These are phyloP conservation scores for Oxytropis ochrocephala DNA, from an alignment of 306 rosid genomes.

Conservation along the genomic window DNA sequence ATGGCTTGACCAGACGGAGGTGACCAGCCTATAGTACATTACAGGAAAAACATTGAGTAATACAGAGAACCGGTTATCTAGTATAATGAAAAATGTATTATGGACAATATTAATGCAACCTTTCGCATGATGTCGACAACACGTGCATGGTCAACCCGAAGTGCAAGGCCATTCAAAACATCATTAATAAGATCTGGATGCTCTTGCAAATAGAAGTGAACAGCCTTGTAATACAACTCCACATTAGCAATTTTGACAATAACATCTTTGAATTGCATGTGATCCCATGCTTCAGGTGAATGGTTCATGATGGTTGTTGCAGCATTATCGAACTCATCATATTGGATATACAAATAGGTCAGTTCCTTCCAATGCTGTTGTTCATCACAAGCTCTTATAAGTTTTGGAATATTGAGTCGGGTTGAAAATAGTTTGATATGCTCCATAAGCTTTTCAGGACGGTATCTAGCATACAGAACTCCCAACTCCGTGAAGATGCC, in stretches of 20 bases:
- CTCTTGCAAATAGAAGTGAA: conserved; percentile 98
- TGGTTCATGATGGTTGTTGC: conserved; percentile 99
- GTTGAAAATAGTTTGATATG: conserved; percentile 93
- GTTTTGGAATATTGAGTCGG: conserved; percentile 94
- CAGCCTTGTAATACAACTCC: conserved; percentile 93
- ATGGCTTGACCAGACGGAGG: conserved; percentile 94
- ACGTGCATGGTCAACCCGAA: conserved; percentile 96
- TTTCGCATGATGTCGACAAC: conserved; percentile 98
- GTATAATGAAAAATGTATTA: background rate
- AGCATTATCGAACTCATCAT: conserved; percentile 98
- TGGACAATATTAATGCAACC: conserved; percentile 35
- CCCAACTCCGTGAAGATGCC: conserved; percentile 99
- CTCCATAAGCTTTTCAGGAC: conserved; percentile 99
- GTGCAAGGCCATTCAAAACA: conserved; percentile 94
- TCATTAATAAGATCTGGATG: conserved; percentile 98
- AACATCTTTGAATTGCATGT: conserved; percentile 97
- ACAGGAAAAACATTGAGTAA: conserved; percentile 10
- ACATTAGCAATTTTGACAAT: conserved; percentile 91
- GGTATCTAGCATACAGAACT: conserved; percentile 97
- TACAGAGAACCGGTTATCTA: background rate
- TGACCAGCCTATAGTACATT: conserved; percentile 70
- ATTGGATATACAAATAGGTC: conserved; percentile 91
- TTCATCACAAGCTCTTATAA: conserved; percentile 96
- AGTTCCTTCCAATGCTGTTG: conserved; percentile 98
- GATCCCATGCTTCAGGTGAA: conserved; percentile 99